Evolutionary conservation across 129 eudicot species (phyloP), one percentile per base, ranked within the genome.

Genomic region (Centrapalus pauciflorus): DNA sequence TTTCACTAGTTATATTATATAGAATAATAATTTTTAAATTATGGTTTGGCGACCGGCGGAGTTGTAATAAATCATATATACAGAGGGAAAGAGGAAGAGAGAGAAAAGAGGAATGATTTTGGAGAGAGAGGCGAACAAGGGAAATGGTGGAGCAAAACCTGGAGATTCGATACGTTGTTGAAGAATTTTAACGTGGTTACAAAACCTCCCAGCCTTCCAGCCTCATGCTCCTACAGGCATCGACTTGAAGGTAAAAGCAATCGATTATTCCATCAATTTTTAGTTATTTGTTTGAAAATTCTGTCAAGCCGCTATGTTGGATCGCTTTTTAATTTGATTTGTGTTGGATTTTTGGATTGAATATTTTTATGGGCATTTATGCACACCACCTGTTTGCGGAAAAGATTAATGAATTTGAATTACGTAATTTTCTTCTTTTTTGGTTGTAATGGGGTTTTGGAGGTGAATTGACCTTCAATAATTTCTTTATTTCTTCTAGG

Each of bases 161-260:
- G 38, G 69, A 75, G 67, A 76, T 75, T 74, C 72, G 79, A 79
- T 66, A 79, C 62, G 78, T 81, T 76, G 48, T 64, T 72, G 63
- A 51, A 77, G 34, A 80, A 30, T 62, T 55, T 67, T 72, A 63
- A 71, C 76, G 73, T 54, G 29, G 52, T 73, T 4, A 72, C 72
- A 71, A 63, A 33, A 27, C 65, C 77, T 68, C 78, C 83, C 88
- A 84, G 95, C 87, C 95, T 90, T 79, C 90, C 83, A 77, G 79
- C 81, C 83, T 64, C 58, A 69, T 84, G 96, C 83, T 81, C 77
- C 55, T 85, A 59, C 82, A 80, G 75, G 82, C 81, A 80, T 81
- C 80, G 81, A 72, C 82, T 87, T 80, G 76, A 72, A 87, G 95
- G 95, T 84, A 55, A 46, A 21, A 6, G 12, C 13, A 6, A 71